Percentiles rank a stretch among this genome's conserved stretches.
Evolutionary conservation across 2,329 filamentous ascomycete species (phyloP).

Genomic region (Calonectria pseudoturangicola): DNA sequence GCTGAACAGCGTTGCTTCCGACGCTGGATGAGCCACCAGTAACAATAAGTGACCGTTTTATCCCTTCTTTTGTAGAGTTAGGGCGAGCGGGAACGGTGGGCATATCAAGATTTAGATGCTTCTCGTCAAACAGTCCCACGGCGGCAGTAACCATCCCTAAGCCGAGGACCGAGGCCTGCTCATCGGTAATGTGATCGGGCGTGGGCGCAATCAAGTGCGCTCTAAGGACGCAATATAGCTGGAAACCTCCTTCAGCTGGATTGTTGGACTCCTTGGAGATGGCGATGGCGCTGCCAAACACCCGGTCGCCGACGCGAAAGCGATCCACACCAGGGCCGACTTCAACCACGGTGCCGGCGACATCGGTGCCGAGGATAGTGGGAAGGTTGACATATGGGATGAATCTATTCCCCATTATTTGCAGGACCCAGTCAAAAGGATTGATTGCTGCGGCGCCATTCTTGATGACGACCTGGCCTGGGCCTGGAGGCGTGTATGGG

Average conservation of each 20-base stretch:
- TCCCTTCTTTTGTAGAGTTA: conserved; percentile 52
- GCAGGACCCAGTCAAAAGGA: conserved; percentile 51
- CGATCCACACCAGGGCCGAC: conserved; percentile 49
- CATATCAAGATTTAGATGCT: conserved; percentile 46
- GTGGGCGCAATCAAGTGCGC: conserved; percentile 34
- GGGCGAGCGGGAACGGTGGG: conserved; percentile 41
- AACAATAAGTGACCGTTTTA: conserved; percentile 40
- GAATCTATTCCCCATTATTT: conserved; percentile 42
- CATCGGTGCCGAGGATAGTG: conserved; percentile 55
- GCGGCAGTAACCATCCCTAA: conserved; percentile 45
- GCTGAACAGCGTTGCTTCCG: conserved; percentile 66
- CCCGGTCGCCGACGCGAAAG: conserved; percentile 39
- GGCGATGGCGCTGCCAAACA: not conserved
- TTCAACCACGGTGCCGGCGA: conserved; percentile 56
- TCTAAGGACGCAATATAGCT: conserved; percentile 28
- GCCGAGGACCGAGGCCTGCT: conserved; percentile 45
- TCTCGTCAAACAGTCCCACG: conserved; percentile 43
- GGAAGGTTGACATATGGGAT: conserved; percentile 53
- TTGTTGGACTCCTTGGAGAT: conserved; percentile 14
- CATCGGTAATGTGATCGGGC: conserved; percentile 42
- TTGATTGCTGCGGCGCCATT: conserved; percentile 56
- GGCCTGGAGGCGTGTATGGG: conserved; percentile 20
- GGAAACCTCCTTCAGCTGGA: conserved; percentile 34
- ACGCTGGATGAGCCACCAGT: conserved; percentile 70
- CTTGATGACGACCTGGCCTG: conserved; percentile 51